Conservation (phyloP, 441 rosid genomes). For the Pelargonium citronellum region DNA sequence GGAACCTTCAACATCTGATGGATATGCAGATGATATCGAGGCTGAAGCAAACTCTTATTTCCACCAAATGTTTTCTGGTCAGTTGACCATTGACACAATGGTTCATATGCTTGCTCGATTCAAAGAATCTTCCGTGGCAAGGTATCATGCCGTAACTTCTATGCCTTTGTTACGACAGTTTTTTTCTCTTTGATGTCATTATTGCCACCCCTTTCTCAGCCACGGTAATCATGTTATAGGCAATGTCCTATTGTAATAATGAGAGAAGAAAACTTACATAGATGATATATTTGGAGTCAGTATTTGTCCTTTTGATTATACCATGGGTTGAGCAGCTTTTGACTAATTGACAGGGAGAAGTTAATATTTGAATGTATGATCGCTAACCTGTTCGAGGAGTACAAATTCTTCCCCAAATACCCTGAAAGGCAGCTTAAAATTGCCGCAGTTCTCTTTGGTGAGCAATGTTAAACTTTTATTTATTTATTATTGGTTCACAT, state of each 20-base stretch:
- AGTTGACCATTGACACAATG: slow-evolving; percentile 79
- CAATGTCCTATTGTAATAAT: not conserved
- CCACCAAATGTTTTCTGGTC: slow-evolving; percentile 91
- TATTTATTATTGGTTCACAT: not conserved
- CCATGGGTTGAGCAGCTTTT: not conserved
- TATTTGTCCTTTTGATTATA: not conserved
- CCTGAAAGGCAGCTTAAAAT: slow-evolving; percentile 93
- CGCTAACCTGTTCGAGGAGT: slow-evolving; percentile 92
- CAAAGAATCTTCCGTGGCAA: slow-evolving; percentile 74
- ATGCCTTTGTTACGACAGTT: not conserved
- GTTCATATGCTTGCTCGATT: slow-evolving; percentile 93
- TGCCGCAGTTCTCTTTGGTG: slow-evolving; percentile 93
- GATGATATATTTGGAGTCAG: not conserved
- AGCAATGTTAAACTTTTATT: slow-evolving; percentile 21
- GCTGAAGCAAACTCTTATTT: slow-evolving; percentile 91
- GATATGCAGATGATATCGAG: slow-evolving; percentile 77
- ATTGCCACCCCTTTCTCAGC: not conserved
- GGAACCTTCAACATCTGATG: slow-evolving; percentile 63
- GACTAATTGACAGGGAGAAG: slow-evolving; percentile 67
- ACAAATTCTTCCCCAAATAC: slow-evolving; percentile 89
- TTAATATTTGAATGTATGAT: slow-evolving; percentile 92
- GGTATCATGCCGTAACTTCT: slow-evolving; percentile 32
- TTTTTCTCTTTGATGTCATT: not conserved
- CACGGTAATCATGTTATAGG: not conserved
- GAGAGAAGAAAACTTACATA: not conserved